Evolutionary conservation across 2,329 filamentous ascomycete species (phyloP), one percentile per base, ranked within the genome.

Genomic region (Arthrobotrys conoides): DNA sequence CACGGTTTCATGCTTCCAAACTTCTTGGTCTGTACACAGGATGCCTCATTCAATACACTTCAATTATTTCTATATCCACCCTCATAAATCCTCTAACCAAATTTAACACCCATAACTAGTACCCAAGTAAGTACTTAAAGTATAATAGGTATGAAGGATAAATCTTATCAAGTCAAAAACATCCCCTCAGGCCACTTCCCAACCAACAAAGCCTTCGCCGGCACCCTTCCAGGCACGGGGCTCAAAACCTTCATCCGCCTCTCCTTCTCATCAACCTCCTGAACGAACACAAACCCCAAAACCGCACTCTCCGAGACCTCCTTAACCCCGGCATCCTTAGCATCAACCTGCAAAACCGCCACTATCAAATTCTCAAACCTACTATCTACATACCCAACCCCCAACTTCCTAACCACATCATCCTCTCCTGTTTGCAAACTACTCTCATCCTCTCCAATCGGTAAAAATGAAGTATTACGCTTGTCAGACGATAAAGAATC

Each of bases 281-380:
- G 82, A 16, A 98, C 92, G 83, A 97, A 97, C 33, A 97, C 88
- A 83, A 97, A 99, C 0, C 96, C 96, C 88, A 96, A 92, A 33
- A 98, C 91, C 71, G 91, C 92, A 6, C 94, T 90, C 81, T 94
- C 91, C 12, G 93, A 89, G 53, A 98, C 90, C 0, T 89, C 88
- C 59, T 93, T 90, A 5, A 91, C 88, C 0, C 88, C 86, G 0
- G 67, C 73, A 78, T 96, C 93, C 57, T 89, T 90, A 0, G 89
- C 85, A 1, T 89, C 88, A 55, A 92, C 93, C 83, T 94, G 90
- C 84, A 96, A 93, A 67, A 99, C 91, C 0, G 95, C 93, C 8
- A 98, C 86, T 0, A 97, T 88, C 83, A 91, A 92, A 83, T 97
- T 94, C 80, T 93, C 89, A 85, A 98, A 90, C 24, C 87, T 0